Conservation (phyloP, 2,329 filamentous ascomycete species). For the Talaromyces sp. region DNA sequence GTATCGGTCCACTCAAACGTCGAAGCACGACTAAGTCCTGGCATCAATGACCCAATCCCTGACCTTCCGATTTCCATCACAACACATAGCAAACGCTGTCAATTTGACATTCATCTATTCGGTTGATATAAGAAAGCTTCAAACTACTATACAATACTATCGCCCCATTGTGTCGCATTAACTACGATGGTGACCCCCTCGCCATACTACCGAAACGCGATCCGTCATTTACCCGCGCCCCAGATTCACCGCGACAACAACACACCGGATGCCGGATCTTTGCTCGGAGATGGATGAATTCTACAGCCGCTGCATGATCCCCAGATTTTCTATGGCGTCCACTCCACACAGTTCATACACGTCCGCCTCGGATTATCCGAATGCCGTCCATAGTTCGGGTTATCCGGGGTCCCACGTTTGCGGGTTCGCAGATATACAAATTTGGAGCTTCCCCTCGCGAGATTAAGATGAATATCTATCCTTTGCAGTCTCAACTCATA, state of each 20-base stretch:
- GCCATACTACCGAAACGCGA: neutral
- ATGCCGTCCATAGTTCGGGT: neutral
- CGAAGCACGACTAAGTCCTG: neutral
- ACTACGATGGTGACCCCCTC: neutral
- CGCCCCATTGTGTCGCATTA: neutral
- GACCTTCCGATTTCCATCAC: neutral
- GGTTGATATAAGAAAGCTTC: neutral
- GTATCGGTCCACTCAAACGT: neutral
- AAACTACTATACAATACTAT: neutral
- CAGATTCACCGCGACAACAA: neutral
- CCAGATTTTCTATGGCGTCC: neutral
- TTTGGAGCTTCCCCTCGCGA: constrained; percentile 3
- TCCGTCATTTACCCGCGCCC: constrained; percentile 1
- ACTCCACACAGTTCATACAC: neutral
- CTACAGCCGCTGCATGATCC: neutral
- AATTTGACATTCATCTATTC: neutral
- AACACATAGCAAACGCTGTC: neutral
- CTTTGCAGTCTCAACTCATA: neutral
- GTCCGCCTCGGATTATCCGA: neutral
- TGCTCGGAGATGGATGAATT: neutral
- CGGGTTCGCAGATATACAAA: neutral
- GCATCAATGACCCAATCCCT: neutral
- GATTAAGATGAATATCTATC: neutral
- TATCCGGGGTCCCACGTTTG: constrained; percentile 6
- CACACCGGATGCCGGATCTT: neutral